Evolutionary conservation across 2,329 filamentous ascomycete species (phyloP), one percentile per base, ranked within the genome.

Genomic region (Monilinia aucupariae): DNA sequence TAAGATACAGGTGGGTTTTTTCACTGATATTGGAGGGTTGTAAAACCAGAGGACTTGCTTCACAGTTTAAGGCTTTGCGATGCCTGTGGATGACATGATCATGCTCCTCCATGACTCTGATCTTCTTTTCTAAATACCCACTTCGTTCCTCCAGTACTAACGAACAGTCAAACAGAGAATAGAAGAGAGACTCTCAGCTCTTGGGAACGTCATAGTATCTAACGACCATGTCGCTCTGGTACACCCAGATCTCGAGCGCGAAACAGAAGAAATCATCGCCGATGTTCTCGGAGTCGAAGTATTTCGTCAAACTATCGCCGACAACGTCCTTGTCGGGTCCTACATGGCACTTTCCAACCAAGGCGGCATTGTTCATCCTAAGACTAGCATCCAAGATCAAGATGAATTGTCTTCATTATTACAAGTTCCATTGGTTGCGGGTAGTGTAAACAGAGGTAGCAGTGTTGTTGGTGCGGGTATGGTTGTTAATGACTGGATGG

Each of bases 271-370:
- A 80, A 97, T 99, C 71, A 92, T 99, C 74, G 91, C 94, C 71
- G 94, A 99, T 75, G 91, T 96, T 64, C 80, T 96, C 25, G 90
- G 90, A 67, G 90, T 96, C 64, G 90, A 96, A 76, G 90, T 94
- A 13, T 96, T 94, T 80, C 82, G 91, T 67, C 94, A 99, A 81
- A 97, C 94, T 53, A 89, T 99, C 65, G 92, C 93, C 72, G 92
- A 97, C 78, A 97, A 97, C 75, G 94, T 99, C 64, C 86, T 99
- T 34, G 94, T 96, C 45, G 94, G 94, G 65, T 92, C 88, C 58
- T 99, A 99, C 82, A 97, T 97, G 92, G 85, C 90, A 62, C 83
- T 99, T 66, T 93, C 89, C 72, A 99, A 99, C 81, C 90, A 93
- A 78, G 94, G 94, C 69, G 94, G 94, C 15, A 89, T 99, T 71